Percentiles rank a stretch among this genome's conserved stretches.
Evolutionary conservation across 208 protist species (phyloP).

Genomic region (Trypanosoma melophagium): DNA sequence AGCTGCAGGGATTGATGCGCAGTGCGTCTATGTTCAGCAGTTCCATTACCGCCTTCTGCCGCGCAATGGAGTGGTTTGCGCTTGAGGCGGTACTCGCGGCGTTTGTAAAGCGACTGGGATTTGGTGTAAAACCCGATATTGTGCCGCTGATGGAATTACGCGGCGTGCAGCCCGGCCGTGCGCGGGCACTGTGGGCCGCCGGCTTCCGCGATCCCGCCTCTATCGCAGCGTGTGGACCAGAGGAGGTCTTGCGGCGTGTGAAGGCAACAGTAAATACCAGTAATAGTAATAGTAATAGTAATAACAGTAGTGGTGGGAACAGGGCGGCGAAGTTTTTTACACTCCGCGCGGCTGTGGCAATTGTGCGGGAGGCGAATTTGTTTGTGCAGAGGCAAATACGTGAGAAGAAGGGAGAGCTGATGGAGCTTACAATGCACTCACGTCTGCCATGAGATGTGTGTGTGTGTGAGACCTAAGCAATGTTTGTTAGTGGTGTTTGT

Average conservation of each 20-base stretch:
- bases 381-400: conserved; percentile 60
- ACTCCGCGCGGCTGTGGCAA: conserved; percentile 47
- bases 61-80: conserved; percentile 88
- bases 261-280: conserved; percentile 25
- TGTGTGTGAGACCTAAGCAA: background rate
- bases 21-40: conserved; percentile 84
- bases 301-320: conserved; percentile 29
- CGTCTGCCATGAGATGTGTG: background rate
- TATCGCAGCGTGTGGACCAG: conserved; percentile 57
- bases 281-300: background rate
- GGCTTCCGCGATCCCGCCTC: conserved; percentile 55
- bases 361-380: conserved; percentile 64
- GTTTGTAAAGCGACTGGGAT: conserved; percentile 83
- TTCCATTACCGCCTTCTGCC: conserved; percentile 87
- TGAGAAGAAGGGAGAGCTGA: conserved; percentile 73
- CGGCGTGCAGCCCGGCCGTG: conserved; percentile 69
- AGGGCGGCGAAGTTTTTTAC: conserved; percentile 74
- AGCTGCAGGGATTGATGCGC: conserved; percentile 84
- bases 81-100: conserved; percentile 85
- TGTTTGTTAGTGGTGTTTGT: no score
- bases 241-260: conserved; percentile 64
- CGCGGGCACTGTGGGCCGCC: conserved; percentile 80
- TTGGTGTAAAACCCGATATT: conserved; percentile 90
- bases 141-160: conserved; percentile 89
- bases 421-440: conserved; percentile 41